These are phyloP conservation scores for Kuraishia hungarica DNA, from an alignment of 805 yeast genomes.

Conservation along the genomic window DNA sequence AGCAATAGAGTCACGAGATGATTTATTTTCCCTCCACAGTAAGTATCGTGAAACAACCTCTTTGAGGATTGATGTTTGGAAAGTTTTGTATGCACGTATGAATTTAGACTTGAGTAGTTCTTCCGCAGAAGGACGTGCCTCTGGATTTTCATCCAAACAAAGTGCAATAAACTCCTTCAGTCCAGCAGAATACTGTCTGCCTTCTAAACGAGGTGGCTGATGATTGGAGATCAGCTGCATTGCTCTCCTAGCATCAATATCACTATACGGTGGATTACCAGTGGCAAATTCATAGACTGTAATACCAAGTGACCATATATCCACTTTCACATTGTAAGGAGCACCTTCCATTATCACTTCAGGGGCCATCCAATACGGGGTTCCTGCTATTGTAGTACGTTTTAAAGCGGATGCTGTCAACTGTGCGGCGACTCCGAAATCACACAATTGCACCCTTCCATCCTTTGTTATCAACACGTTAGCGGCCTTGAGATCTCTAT, in stretches of 20 bases:
- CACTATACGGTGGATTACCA: conserved; percentile 96
- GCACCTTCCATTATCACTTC: conserved; percentile 93
- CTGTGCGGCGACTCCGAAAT: conserved; percentile 97
- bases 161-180: conserved; percentile 85
- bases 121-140: conserved; percentile 81
- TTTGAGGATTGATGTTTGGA: conserved; percentile 52
- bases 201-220: conserved; percentile 93
- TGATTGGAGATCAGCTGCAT: conserved; percentile 89
- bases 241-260: conserved; percentile 89
- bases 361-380: conserved; percentile 99
- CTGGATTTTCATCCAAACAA: conserved; percentile 90
- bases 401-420: conserved; percentile 65
- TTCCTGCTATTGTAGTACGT: conserved; percentile 92
- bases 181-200: conserved; percentile 65
- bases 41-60: conserved; percentile 71
- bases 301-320: conserved; percentile 95
- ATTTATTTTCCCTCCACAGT: conserved; percentile 64
- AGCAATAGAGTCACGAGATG: conserved; percentile 41
- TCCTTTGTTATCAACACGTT: conserved; percentile 83
- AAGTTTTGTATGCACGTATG: conserved; percentile 50
- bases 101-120: conserved; percentile 71
- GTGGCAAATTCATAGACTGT: conserved; percentile 92
- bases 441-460: conserved; percentile 88
- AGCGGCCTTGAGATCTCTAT: conserved; percentile 95
- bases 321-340: conserved; percentile 83